Conservation (phyloP, 2,329 filamentous ascomycete genomes). For the Arthrinium phaeospermum region DNA sequence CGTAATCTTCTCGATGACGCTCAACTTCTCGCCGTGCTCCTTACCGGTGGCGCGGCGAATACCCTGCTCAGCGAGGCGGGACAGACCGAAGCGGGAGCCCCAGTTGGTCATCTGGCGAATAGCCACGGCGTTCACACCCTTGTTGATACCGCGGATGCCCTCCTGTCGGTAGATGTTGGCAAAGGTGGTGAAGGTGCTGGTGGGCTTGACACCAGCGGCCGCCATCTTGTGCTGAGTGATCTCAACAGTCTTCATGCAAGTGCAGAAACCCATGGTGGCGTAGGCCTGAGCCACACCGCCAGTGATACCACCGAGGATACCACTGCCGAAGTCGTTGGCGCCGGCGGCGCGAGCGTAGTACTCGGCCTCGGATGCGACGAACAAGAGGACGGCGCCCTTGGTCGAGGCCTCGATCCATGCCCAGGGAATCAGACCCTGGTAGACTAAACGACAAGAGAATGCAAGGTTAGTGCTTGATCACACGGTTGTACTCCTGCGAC, state of each 20-base stretch:
- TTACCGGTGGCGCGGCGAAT: slow-evolving; percentile 84
- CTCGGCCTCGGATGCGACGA: slow-evolving; percentile 97
- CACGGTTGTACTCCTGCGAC: no score
- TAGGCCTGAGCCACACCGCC: slow-evolving; percentile 98
- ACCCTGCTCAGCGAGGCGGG: slow-evolving; percentile 85
- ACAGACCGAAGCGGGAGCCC: slow-evolving; percentile 94
- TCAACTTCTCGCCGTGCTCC: slow-evolving; percentile 78
- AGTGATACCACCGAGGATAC: slow-evolving; percentile 88
- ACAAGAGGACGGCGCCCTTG: slow-evolving; percentile 98
- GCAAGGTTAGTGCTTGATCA: slow-evolving; percentile 21
- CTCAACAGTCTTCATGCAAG: slow-evolving; percentile 99
- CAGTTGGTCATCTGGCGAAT: slow-evolving; percentile 99
- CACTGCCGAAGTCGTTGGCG: slow-evolving; percentile 83
- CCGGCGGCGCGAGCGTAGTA: slow-evolving; percentile 87
- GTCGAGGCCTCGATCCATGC: slow-evolving; percentile 99
- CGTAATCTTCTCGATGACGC: slow-evolving; percentile 83
- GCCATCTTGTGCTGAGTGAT: slow-evolving; percentile 98
- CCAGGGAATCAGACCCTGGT: slow-evolving; percentile 99
- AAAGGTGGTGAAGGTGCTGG: slow-evolving; percentile 93
- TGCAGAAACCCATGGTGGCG: slow-evolving; percentile 99
- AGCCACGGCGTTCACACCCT: slow-evolving; percentile 96
- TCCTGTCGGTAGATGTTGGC: slow-evolving; percentile 96
- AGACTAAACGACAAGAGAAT: slow-evolving; percentile 70
- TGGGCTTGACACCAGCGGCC: slow-evolving; percentile 79
- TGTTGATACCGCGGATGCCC: slow-evolving; percentile 95